Conservation (phyloP, 2,329 filamentous ascomycete genomes). For the Epichloe hybrida region DNA sequence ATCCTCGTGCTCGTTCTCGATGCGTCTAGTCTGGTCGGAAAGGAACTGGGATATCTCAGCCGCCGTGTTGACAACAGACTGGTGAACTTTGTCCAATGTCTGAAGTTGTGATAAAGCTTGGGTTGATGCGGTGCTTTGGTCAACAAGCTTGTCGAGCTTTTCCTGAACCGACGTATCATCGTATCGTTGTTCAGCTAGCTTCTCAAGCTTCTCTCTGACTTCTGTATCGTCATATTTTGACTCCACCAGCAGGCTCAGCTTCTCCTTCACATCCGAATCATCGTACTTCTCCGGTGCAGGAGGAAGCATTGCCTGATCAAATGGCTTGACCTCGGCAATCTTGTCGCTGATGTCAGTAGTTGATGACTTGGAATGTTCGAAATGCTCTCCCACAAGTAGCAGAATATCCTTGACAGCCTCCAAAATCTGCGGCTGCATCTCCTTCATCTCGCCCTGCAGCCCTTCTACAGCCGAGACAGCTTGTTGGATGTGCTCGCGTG, state of each 20-base stretch:
- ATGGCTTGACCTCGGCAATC: slow-evolving; percentile 47
- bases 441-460: slow-evolving; percentile 64
- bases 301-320: slow-evolving; percentile 44
- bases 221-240: slow-evolving; percentile 42
- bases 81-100: slow-evolving; percentile 77
- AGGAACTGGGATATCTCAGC: slow-evolving; percentile 76
- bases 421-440: slow-evolving; percentile 80
- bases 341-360: slow-evolving; percentile 41
- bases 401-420: slow-evolving; percentile 79
- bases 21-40: slow-evolving; percentile 58
- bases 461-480: slow-evolving; percentile 59
- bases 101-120: slow-evolving; percentile 64
- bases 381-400: slow-evolving; percentile 70
- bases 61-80: slow-evolving; percentile 73
- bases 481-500: slow-evolving; percentile 67
- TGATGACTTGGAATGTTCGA: slow-evolving; percentile 67
- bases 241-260: slow-evolving; percentile 19
- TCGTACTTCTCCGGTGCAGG: slow-evolving; percentile 39
- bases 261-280: slow-evolving; percentile 19
- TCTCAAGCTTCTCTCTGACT: slow-evolving; percentile 37
- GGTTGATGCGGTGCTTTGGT: slow-evolving; percentile 50
- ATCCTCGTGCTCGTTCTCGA: slow-evolving; percentile 63
- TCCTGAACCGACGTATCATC: slow-evolving; percentile 19
- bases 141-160: slow-evolving; percentile 37
- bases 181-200: slow-evolving; percentile 20